Conservation (phyloP, 495 filamentous ascomycete genomes). For the Parmelia sp. region DNA sequence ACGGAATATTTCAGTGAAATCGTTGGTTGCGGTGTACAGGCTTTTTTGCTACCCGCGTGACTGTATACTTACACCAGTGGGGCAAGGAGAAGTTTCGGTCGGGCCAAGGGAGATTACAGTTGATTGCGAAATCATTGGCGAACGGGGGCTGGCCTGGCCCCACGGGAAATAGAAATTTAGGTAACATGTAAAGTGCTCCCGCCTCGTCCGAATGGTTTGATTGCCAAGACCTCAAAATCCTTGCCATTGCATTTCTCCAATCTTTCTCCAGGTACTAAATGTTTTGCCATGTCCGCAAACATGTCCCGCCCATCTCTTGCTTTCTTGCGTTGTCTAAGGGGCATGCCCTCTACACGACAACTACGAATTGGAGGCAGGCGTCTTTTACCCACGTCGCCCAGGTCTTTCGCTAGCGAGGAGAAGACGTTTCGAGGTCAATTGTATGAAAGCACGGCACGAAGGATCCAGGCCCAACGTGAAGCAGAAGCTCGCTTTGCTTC, state of each 20-base stretch:
- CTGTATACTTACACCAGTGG: no score
- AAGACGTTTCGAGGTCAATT: constrained; percentile 77
- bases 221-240: constrained; percentile 2
- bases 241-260: not conserved
- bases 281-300: constrained; percentile 1
- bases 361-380: not conserved
- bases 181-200: no score
- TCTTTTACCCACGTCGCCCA: constrained; percentile 8
- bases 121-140: no score
- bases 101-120: no score
- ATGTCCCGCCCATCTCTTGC: constrained; percentile 4
- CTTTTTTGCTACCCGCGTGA: no score
- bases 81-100: no score
- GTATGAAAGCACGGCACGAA: constrained; percentile 71
- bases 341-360: constrained; percentile 1
- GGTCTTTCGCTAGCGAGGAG: constrained; percentile 27
- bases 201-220: not conserved
- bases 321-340: constrained; percentile 8
- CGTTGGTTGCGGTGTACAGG: no score
- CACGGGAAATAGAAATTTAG: no score
- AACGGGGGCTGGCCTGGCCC: no score
- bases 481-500: constrained; percentile 61
- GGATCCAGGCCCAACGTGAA: constrained; percentile 66
- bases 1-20: no score
- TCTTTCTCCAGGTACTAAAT: not conserved